These are phyloP conservation scores for Barnettozyma hawaiiensis DNA, from an alignment of 1,139 yeast species.

Conservation along the genomic window DNA sequence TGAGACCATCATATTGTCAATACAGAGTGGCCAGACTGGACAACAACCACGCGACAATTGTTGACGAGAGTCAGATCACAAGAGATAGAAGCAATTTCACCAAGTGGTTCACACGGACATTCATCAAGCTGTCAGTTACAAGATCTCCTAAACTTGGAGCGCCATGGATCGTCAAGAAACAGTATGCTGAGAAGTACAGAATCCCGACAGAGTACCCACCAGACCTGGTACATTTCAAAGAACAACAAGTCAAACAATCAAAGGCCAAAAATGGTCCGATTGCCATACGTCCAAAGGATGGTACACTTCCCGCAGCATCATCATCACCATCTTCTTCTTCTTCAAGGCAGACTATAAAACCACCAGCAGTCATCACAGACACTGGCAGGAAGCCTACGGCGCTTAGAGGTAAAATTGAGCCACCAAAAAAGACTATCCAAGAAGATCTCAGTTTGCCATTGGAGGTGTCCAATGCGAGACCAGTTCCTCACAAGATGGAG, in stretches of 20 bases:
- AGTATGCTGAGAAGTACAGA: conserved; percentile 54
- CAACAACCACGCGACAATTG: conserved; percentile 57
- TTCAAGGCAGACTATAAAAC: conserved; percentile 2
- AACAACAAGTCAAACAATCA: conserved; percentile 14
- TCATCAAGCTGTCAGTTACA: conserved; percentile 76
- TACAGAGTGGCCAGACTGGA: conserved; percentile 57
- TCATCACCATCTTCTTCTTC: not conserved
- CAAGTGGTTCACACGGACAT: conserved; percentile 83
- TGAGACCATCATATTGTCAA: conserved; percentile 58
- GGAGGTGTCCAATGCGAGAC: conserved; percentile 18
- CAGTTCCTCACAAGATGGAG: conserved; percentile 18
- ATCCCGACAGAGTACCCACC: conserved; percentile 56
- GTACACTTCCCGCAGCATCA: not conserved
- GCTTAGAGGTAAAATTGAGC: conserved; percentile 9
- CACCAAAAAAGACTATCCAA: conserved; percentile 27
- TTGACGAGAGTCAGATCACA: conserved; percentile 66
- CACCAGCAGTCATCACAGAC: conserved; percentile 7
- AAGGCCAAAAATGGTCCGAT: conserved; percentile 9
- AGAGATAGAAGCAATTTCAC: conserved; percentile 87
- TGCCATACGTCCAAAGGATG: conserved; percentile 14
- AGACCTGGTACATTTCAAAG: conserved; percentile 37
- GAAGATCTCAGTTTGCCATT: conserved; percentile 33
- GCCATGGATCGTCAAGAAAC: conserved; percentile 92
- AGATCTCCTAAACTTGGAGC: conserved; percentile 86
- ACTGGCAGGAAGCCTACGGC: conserved; percentile 4